Base-by-base conservation (phyloP, 768 basidiomycete species). In the Lentinula sp. region DNA sequence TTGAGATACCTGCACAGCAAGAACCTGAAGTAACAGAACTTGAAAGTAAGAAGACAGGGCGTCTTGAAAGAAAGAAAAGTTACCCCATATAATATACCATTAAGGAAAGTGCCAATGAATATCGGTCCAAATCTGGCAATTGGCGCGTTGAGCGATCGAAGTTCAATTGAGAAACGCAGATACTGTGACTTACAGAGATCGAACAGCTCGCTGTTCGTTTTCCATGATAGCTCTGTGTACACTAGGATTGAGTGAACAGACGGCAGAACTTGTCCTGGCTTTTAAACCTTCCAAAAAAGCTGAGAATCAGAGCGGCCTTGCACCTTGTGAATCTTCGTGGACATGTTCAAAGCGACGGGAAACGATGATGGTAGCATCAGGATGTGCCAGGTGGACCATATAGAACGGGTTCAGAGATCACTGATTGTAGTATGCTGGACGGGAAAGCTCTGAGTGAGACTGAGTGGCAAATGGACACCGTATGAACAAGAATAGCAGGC, bases 81-180 rank as follows among this genome's bases (percentile, higher is more conserved):
- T 42, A 64, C 61, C 50, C 63, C 63, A 35, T 64, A 61, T 45
- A 64, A 35, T 12, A 64, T 53, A 4, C 50, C 60, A 42, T 64
- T 64, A 35, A 64, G 57, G 48, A 61, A 51, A 4, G 46, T 46
- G 18, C 63, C 63, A 42, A 64, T 62, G n/a, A 64, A 61, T 16
- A 64, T 41, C 9, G 63, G 63, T 42, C 63, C 63, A 28, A 52
- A 64, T 8, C 63, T 64, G 15, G 16, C 2, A 42, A 53, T 8
- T 8, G 28, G 28, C 28, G 28, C 28, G 16, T 8, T 16, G n/a
- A 8, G 18, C 4, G 18, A 16, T 51, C 35, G 33, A 6, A 6
- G 20, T 50, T 28, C 4, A 20, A 50, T 9, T 32, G 10, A 32
- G 7, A 9, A 20, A 13, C 9, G 18, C 7, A 32, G 9, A 32